Conservation (phyloP, 352 stramenopile species). For the Saprolegnia diclina region DNA sequence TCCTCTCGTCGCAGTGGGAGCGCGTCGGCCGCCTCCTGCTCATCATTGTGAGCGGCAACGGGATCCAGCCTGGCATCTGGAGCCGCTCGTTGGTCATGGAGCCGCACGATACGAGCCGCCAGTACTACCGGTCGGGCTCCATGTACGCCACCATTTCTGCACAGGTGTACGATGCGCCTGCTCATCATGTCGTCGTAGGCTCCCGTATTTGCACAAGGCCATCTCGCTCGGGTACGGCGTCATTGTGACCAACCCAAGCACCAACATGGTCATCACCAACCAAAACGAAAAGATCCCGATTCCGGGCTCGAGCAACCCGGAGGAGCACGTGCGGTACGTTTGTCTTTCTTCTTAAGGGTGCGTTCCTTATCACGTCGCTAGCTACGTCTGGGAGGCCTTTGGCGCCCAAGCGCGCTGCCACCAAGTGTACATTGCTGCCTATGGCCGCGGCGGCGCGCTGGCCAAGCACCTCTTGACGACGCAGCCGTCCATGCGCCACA, state of each 20-base stretch:
- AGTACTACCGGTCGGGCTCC: slow-evolving; percentile 80
- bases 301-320: slow-evolving; percentile 62
- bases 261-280: slow-evolving; percentile 56
- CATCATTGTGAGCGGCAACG: slow-evolving; percentile 75
- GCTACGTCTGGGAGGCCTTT: slow-evolving; percentile 80
- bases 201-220: slow-evolving; percentile 73
- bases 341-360: too few relatives aligned
- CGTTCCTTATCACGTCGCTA: neutral
- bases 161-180: neutral
- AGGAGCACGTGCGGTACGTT: slow-evolving; percentile 57
- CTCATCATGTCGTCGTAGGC: slow-evolving; percentile 27
- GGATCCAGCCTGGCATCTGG: slow-evolving; percentile 82
- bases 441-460: slow-evolving; percentile 59
- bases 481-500: slow-evolving; percentile 52
- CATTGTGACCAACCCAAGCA: slow-evolving; percentile 75
- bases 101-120: slow-evolving; percentile 53
- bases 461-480: slow-evolving; percentile 72
- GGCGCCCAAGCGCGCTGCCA: slow-evolving; percentile 55
- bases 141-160: slow-evolving; percentile 35
- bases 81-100: slow-evolving; percentile 78
- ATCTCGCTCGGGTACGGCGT: slow-evolving; percentile 75
- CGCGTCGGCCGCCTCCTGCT: slow-evolving; percentile 66
- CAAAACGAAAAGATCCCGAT: slow-evolving; percentile 72
- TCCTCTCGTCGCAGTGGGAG: slow-evolving; percentile 80
- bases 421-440: slow-evolving; percentile 77